Base-by-base conservation (phyloP, 345 rosid genomes). In the Punica granatum region DNA sequence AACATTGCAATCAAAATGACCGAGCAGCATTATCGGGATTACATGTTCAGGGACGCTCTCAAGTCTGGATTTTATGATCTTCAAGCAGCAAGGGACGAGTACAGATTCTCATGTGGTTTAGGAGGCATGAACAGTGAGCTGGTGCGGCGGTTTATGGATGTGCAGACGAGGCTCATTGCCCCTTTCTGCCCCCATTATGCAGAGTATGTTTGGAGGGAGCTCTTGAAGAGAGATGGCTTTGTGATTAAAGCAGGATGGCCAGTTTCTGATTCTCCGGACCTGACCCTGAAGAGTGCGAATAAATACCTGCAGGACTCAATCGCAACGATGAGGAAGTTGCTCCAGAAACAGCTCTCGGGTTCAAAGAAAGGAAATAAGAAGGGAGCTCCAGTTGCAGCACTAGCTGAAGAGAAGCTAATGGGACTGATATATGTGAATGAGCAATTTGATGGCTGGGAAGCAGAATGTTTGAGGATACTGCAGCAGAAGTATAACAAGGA, bases 131-230 rank as follows among this genome's bases (percentile, higher is more conserved):
- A 89, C 70, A 86, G 66, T 37, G 85, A 80, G 71, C 75, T 94
- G 72, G 37, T 89, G 32, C 75, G 81, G 85, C 85, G 71, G 36
- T 94, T 86, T 78, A 86, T 94, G 90, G 97, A 94, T 70, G 92
- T 89, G 51, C 97, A 94, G 74, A 94, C 95, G 23, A 85, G 88
- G 35, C 97, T 94, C 51, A 80, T 93, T 39, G 74, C 90, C 66
- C 99, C 99, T 61, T 80, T 94, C 61, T 94, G 97, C 76, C 99
- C 99, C 54, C 99, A 94, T 67, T 91, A 86, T 80, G 84, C 86
- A 0, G 99, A 91, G 67, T 81, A 82, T 79, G 91, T 94, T 54
- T 94, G 99, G 99, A 85, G 92, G 80, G 88, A 77, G 67, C 79
- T 89, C 78, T 63, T 94, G 79, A 84, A 83, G 83, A 89, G 84